A percentile compares a stretch with the other conserved stretches of the same genome.
These are phyloP conservation scores for Zoysia pacifica DNA, from an alignment of 176 grass and related monocot species.

Conservation along the genomic window DNA sequence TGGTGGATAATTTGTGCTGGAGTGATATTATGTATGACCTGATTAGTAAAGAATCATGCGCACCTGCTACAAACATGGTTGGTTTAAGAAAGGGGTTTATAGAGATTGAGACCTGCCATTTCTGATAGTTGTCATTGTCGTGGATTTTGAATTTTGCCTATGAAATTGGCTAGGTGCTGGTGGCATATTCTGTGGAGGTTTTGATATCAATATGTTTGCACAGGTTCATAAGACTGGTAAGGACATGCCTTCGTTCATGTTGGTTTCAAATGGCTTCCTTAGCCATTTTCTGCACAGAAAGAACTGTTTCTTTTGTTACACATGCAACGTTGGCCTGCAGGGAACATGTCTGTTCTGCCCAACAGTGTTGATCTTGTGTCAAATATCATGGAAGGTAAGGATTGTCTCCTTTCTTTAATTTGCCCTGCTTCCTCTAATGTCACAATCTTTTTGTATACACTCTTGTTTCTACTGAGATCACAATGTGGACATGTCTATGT, in stretches of 20 bases:
- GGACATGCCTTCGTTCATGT: not conserved
- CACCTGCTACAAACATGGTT: not conserved
- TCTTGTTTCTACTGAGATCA: not conserved
- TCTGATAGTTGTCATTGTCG: not conserved
- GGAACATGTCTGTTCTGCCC: conserved; percentile 66
- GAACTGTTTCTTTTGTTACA: conserved; percentile 21
- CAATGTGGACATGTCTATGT: conserved; percentile 28
- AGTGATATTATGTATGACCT: not conserved
- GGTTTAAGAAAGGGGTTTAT: not conserved
- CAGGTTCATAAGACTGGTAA: conserved; percentile 81
- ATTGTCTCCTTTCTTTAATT: not conserved
- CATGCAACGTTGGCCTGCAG: conserved; percentile 41
- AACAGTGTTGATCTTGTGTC: conserved; percentile 84
- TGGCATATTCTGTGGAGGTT: conserved; percentile 90
- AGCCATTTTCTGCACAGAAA: not conserved
- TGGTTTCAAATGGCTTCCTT: not conserved
- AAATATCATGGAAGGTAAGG: conserved; percentile 72
- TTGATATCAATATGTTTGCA: conserved; percentile 89
- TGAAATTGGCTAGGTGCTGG: conserved; percentile 41
- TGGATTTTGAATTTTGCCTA: conserved; percentile 29
- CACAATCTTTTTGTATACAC: not conserved
- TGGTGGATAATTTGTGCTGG: not conserved
- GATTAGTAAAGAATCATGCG: not conserved
- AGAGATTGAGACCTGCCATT: not conserved
- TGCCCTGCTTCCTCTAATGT: conserved; percentile 7